These are phyloP conservation scores for Hydrangea macrophylla DNA, from an alignment of 148 eudicot species.

Conservation along the genomic window DNA sequence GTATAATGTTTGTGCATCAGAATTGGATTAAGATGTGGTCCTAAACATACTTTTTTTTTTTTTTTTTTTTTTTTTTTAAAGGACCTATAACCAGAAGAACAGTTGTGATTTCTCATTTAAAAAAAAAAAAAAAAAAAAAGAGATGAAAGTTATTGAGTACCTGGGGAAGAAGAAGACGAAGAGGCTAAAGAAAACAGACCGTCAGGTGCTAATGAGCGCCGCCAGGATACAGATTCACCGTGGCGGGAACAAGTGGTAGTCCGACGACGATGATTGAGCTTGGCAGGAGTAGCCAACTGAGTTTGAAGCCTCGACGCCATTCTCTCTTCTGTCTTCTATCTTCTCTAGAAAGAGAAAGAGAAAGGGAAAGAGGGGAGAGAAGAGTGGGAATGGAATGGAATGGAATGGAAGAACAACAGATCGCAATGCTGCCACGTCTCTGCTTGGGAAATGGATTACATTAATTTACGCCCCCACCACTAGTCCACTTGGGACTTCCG, in stretches of 20 bases:
- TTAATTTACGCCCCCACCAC: too few species aligned
- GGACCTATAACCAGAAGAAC: too few species aligned
- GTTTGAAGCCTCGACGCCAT: constrained; percentile 63
- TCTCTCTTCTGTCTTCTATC: constrained; percentile 15
- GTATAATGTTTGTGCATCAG: too few species aligned
- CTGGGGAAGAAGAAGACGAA: constrained; percentile 32
- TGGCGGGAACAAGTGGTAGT: constrained; percentile 15
- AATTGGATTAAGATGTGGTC: too few species aligned
- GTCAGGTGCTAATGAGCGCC: constrained; percentile 32
- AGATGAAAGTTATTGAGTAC: constrained; percentile 6
- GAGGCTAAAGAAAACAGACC: constrained; percentile 29
- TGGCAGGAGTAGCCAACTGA: constrained; percentile 39
- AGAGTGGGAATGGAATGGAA: constrained; percentile 5
- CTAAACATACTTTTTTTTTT: too few species aligned
- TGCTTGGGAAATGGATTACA: constrained; percentile 31
- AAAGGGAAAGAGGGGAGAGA: not conserved
- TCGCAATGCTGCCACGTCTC: constrained; percentile 56
- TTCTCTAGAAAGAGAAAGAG: too few species aligned
- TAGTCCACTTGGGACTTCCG: constrained; percentile 8
- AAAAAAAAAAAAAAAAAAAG: too few species aligned
- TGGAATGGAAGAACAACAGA: constrained; percentile 24
- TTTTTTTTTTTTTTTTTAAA: too few species aligned
- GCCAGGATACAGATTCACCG: constrained; percentile 44
- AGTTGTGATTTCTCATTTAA: too few species aligned
- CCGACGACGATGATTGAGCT: constrained; percentile 28